These are phyloP conservation scores for Bryoerythrophyllum caledonicum DNA, from an alignment of 225 moss, liverwort and hornwort species.

Conservation along the genomic window DNA sequence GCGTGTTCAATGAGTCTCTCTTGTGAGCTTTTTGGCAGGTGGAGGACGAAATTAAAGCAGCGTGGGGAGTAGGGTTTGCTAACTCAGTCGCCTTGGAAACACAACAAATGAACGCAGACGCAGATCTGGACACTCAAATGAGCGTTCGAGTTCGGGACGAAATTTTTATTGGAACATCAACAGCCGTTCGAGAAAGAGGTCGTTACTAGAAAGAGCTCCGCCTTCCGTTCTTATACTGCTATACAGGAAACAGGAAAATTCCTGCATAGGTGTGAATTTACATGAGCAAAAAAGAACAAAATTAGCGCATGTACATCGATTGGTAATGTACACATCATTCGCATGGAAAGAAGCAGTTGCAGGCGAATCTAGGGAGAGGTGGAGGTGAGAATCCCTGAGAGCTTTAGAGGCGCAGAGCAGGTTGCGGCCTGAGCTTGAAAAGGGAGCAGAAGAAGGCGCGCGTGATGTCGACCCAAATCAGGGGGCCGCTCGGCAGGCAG, in stretches of 20 bases:
- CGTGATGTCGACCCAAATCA: constrained; percentile 44
- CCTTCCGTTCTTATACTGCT: constrained; percentile 1
- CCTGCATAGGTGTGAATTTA: constrained; percentile 7
- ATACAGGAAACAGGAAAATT: constrained; percentile 1
- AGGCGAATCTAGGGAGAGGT: background rate
- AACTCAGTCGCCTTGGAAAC: too few relatives aligned
- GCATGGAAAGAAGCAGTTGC: background rate
- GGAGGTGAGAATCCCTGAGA: too few relatives aligned
- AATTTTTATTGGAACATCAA: constrained; percentile 4
- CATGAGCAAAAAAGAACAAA: constrained; percentile 11
- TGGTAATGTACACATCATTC: background rate
- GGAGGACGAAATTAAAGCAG: background rate
- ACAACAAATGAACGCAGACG: background rate
- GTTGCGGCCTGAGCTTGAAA: constrained; percentile 43
- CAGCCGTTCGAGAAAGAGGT: background rate
- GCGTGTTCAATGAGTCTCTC: background rate
- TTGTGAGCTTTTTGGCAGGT: constrained; percentile 13
- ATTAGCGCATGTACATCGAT: constrained; percentile 6
- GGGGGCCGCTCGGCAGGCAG: constrained; percentile 28
- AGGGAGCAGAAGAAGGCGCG: constrained; percentile 46
- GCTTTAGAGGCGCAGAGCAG: constrained; percentile 29
- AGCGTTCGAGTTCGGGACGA: background rate
- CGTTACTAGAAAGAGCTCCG: constrained; percentile 9
- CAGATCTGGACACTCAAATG: background rate
- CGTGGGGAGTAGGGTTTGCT: background rate